Percentiles rank a stretch among this genome's conserved stretches.
Evolutionary conservation across 2,329 filamentous ascomycete genomes (phyloP).

Genomic region (Apiospora rasikravindrae): DNA sequence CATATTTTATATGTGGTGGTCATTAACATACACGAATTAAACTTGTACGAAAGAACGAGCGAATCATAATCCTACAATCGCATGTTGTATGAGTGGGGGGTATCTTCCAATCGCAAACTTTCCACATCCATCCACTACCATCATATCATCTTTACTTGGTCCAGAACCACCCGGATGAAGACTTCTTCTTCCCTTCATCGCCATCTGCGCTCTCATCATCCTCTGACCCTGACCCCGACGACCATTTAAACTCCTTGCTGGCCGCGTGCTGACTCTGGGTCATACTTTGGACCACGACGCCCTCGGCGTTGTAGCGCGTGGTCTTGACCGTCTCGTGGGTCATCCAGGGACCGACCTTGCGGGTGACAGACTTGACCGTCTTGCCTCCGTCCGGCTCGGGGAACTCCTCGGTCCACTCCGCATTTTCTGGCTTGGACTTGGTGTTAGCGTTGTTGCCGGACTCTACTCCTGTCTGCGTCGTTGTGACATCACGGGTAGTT

Average conservation of each 20-base stretch:
- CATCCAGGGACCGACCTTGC: background rate
- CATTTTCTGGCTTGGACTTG: background rate
- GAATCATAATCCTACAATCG: background rate
- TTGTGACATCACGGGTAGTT: background rate
- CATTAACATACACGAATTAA: background rate
- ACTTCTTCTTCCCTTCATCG: background rate
- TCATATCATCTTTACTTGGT: background rate
- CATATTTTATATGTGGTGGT: background rate
- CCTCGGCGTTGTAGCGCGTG: conserved; percentile 16
- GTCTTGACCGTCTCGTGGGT: conserved; percentile 13
- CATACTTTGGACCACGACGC: conserved; percentile 16
- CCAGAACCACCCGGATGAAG: conserved; percentile 7
- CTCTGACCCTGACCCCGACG: background rate
- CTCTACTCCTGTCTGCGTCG: background rate
- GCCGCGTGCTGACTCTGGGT: background rate
- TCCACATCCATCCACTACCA: background rate
- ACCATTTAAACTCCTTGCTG: background rate
- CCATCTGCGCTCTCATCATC: background rate
- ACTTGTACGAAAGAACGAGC: background rate
- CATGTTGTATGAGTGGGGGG: background rate
- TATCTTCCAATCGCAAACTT: background rate
- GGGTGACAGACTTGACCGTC: conserved; percentile 24
- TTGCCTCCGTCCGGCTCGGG: conserved; percentile 33
- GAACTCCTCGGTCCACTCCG: conserved; percentile 22
- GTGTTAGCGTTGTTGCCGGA: background rate